Evolutionary conservation across 495 filamentous ascomycete species (phyloP).

Genomic region (Penicillium desertorum): DNA sequence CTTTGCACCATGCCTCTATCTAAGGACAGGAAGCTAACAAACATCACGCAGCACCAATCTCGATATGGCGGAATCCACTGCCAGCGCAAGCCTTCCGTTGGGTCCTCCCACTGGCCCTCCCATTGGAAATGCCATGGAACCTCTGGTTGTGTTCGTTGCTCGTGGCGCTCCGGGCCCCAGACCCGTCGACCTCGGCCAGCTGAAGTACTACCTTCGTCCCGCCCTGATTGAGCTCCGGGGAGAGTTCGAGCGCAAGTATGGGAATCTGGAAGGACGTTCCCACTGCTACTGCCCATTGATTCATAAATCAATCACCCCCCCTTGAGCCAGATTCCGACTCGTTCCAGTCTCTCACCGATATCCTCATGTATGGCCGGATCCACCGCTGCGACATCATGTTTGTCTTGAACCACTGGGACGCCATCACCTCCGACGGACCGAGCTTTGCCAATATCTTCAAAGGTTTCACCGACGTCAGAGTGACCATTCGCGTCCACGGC

Average conservation of each 20-base stretch:
- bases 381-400: background rate
- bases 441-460: slow-evolving; percentile 4
- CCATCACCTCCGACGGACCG: background rate
- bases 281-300: slow-evolving; percentile 4
- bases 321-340: background rate
- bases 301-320: background rate
- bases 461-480: background rate
- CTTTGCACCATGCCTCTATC: background rate
- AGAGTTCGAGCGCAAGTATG: background rate
- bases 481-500: background rate
- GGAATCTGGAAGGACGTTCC: background rate
- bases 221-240: background rate
- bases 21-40: background rate
- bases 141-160: slow-evolving; percentile 1
- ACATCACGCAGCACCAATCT: background rate
- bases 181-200: background rate
- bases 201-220: background rate
- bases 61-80: background rate
- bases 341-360: background rate
- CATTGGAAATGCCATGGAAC: background rate
- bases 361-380: background rate
- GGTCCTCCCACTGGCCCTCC: background rate
- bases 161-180: background rate
- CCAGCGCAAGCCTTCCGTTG: background rate
- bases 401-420: background rate